Base-by-base conservation (phyloP, 345 rosid species). In the Atalantia buxifolia region DNA sequence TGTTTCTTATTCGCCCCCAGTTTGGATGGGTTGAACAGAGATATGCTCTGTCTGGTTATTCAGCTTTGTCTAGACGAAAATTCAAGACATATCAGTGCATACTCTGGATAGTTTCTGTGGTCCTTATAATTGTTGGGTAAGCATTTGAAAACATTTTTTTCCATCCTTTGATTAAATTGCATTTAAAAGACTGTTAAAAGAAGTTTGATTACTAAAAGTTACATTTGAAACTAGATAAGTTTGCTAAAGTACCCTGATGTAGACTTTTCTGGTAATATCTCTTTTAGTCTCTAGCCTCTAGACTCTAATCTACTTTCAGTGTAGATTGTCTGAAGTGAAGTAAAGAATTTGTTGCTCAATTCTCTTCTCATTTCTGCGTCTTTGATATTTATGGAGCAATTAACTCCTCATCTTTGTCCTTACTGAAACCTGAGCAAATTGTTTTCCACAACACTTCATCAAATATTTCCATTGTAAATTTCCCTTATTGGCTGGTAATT, bases 1-100 rank as follows among this genome's bases (percentile, higher is more conserved):
- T 96, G 71, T 86, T 92, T 74, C 81, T 96, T 61, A 90, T 96
- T 73, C 98, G 98, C 18, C 99, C 98, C 1, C 99, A 95, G 81
- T 91, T 81, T 75, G 90, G 90, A 78, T 95, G 98, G 97, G 80
- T 93, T 79, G 82, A 85, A 78, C 92, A 81, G 84, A 86, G 85
- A 85, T 78, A 83, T 62, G 76, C 82, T 59, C 79, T 93, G 77
- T 77, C 72, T 28, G 91, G 82, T 71, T 45, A 78, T 56, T 18
- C 76, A 66, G 27, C 76, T 72, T 63, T 85, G 10, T 76, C 83
- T 70, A 81, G 66, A 67, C 86, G 85, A 55, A 93, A 87, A 85
- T 95, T 83, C 89, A 95, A 93, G 86, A 75, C 55, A 5, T 95
- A 91, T 76, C 99, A 95, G 78, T 77, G 88, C 77, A 50, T 90